Evolutionary conservation across 305 asterid species (phyloP).

Genomic region (Solanum chacoense): DNA sequence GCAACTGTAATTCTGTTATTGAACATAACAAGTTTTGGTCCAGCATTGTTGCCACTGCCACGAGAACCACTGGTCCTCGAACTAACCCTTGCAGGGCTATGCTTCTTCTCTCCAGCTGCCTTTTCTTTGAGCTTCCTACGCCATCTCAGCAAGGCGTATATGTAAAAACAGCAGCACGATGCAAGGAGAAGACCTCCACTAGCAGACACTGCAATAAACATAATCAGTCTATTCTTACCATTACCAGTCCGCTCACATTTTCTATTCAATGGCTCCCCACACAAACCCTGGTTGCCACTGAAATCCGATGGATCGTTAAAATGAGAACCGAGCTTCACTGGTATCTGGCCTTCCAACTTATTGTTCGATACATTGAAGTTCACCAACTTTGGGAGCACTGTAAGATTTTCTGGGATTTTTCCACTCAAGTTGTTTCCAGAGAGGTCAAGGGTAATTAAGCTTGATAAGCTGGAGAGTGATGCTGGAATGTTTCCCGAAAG

Average conservation of each 20-base stretch:
- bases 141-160: constrained; percentile 51
- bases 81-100: constrained; percentile 56
- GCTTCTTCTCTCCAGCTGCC: constrained; percentile 43
- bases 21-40: constrained; percentile 58
- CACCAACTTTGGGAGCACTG: constrained; percentile 32
- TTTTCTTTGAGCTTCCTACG: constrained; percentile 43
- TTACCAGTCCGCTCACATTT: constrained; percentile 24
- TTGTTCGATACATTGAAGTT: constrained; percentile 47
- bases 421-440: constrained; percentile 36
- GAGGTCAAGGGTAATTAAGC: constrained; percentile 20
- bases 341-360: constrained; percentile 48
- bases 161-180: constrained; percentile 57
- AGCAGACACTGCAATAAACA: constrained; percentile 49
- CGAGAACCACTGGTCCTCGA: constrained; percentile 52
- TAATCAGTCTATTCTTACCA: constrained; percentile 38
- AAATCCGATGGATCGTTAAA: constrained; percentile 35
- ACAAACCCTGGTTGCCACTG: constrained; percentile 37
- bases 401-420: constrained; percentile 40
- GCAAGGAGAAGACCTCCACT: constrained; percentile 42
- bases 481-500: constrained; percentile 26
- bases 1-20: constrained; percentile 51
- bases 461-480: constrained; percentile 16
- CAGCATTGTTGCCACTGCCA: constrained; percentile 46
- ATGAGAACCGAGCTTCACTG: constrained; percentile 32
- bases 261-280: constrained; percentile 48